A percentile compares a stretch with the other conserved stretches of the same genome.
These are phyloP conservation scores for Exophiala dermatitidis DNA, from an alignment of 2,329 filamentous ascomycete genomes.

Conservation along the genomic window DNA sequence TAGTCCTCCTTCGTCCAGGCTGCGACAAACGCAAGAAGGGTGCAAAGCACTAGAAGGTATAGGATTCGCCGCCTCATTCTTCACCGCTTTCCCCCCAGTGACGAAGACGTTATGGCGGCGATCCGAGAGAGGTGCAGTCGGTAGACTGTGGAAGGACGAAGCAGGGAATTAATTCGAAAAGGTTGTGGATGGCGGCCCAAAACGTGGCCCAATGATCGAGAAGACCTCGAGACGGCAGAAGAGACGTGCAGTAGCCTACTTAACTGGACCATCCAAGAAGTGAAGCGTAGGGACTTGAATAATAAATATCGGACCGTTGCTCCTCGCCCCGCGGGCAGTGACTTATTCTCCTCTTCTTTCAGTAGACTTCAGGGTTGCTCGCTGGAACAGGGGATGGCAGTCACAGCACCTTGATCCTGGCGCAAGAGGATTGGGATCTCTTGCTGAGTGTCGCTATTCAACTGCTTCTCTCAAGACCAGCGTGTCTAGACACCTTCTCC, in stretches of 20 bases:
- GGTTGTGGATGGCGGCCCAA: conserved; percentile 16
- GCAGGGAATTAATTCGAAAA: conserved; percentile 8
- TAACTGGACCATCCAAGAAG: not conserved
- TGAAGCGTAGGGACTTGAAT: conserved; percentile 1
- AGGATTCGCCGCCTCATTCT: conserved; percentile 64
- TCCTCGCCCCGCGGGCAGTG: conserved; percentile 1
- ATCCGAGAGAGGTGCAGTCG: not conserved
- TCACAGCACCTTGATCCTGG: conserved; percentile 23
- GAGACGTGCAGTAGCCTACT: conserved; percentile 19
- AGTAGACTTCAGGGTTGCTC: conserved; percentile 5
- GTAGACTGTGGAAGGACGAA: conserved; percentile 4
- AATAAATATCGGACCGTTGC: conserved; percentile 14
- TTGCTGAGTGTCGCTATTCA: not conserved
- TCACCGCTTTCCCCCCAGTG: conserved; percentile 8
- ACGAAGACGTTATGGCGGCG: not conserved
- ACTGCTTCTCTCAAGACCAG: not conserved
- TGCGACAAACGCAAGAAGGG: conserved; percentile 58
- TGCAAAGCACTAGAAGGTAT: conserved; percentile 60
- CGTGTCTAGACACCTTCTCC: not conserved
- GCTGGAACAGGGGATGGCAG: conserved; percentile 16
- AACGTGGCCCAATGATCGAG: conserved; percentile 21
- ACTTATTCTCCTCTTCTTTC: conserved; percentile 10
- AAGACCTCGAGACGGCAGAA: conserved; percentile 3
- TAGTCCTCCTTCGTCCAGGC: conserved; percentile 93
- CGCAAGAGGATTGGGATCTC: conserved; percentile 18